Conservation (phyloP, 768 basidiomycete genomes). For the Mycena belliarum region DNA sequence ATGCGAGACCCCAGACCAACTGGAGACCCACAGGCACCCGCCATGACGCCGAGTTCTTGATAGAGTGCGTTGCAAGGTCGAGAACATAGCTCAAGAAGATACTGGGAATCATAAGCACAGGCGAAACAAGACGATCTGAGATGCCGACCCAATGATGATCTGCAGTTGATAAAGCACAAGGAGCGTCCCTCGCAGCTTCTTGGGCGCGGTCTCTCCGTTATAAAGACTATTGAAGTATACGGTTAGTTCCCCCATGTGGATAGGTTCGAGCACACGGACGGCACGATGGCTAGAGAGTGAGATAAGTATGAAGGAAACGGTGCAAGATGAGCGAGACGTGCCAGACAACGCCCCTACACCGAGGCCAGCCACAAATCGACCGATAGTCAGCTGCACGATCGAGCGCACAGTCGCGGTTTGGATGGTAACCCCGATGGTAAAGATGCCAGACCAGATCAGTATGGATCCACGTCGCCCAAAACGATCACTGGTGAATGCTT, state of each 20-base stretch:
- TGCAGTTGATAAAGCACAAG: constrained; percentile 78
- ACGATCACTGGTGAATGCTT: constrained; percentile 75
- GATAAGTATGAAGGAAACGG: not conserved
- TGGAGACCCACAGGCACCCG: constrained; percentile 75
- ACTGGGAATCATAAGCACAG: constrained; percentile 32
- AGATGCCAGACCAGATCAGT: constrained; percentile 73
- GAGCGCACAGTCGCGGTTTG: constrained; percentile 67
- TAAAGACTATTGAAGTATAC: constrained; percentile 53
- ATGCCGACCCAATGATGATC: constrained; percentile 65
- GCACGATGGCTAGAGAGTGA: constrained; percentile 47
- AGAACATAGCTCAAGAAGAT: constrained; percentile 73
- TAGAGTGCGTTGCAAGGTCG: constrained; percentile 62
- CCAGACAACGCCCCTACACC: constrained; percentile 77
- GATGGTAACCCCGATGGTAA: constrained; percentile 67
- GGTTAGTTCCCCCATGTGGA: constrained; percentile 20
- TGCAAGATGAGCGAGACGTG: constrained; percentile 26
- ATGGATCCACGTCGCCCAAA: constrained; percentile 74
- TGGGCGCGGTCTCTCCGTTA: constrained; percentile 79
- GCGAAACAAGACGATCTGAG: not conserved
- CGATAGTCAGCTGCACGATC: constrained; percentile 66
- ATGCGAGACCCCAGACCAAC: constrained; percentile 64
- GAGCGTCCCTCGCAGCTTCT: constrained; percentile 67
- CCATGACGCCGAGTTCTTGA: constrained; percentile 68
- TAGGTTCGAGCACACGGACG: constrained; percentile 31
- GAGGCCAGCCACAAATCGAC: constrained; percentile 74